Percentiles rank a stretch among this genome's conserved stretches.
Evolutionary conservation across 176 grass and related monocot genomes (phyloP).

Genomic region (Melocanna baccifera): DNA sequence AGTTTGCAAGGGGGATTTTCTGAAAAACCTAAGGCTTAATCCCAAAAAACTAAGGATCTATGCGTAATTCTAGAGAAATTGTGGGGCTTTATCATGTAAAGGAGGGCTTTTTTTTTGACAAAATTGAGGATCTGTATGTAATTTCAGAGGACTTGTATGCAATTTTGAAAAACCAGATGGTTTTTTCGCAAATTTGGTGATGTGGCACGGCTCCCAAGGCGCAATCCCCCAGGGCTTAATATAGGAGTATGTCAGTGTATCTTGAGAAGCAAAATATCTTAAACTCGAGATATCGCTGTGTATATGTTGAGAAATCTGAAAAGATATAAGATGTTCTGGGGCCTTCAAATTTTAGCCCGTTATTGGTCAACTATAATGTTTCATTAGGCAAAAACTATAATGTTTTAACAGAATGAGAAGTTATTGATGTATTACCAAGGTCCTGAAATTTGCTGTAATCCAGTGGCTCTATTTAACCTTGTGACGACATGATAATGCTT

Average conservation of each 20-base stretch:
- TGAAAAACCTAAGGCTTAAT: no score
- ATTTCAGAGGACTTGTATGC: no score
- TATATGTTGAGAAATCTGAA: constrained; percentile 3
- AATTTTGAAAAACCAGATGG: no score
- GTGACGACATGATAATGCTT: not conserved
- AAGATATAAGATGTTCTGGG: not conserved
- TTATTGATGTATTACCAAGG: not conserved
- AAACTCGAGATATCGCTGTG: not conserved
- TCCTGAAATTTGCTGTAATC: not conserved
- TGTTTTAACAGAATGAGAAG: not conserved
- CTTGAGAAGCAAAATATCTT: constrained; percentile 7
- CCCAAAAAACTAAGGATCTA: no score
- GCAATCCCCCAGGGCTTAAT: no score
- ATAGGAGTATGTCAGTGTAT: constrained; percentile 5
- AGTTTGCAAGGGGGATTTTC: no score
- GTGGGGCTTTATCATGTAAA: no score
- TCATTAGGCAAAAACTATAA: not conserved
- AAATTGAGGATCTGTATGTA: no score
- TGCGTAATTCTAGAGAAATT: no score
- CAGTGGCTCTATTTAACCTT: not conserved
- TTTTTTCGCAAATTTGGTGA: no score
- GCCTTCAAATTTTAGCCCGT: not conserved
- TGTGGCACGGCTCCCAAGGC: no score
- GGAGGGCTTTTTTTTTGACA: no score
- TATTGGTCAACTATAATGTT: constrained; percentile 10